Conservation (phyloP, 305 asterid species). For the Solanum hybrid region DNA sequence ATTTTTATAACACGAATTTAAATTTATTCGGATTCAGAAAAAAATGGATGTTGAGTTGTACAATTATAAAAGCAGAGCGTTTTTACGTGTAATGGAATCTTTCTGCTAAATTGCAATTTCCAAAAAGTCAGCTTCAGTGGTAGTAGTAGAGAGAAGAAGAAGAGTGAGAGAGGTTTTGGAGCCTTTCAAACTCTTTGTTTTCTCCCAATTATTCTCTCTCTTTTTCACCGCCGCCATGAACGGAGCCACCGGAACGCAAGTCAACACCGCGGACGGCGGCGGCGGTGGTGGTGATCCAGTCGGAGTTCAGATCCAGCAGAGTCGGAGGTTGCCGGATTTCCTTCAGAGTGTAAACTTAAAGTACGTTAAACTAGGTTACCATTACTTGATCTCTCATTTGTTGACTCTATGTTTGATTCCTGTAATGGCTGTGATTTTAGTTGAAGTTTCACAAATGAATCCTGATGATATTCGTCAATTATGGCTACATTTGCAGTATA, state of each 20-base stretch:
- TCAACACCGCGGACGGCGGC: conserved; percentile 12
- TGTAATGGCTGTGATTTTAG: conserved; percentile 35
- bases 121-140: neutral
- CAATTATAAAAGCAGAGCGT: neutral
- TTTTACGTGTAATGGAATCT: neutral
- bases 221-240: neutral
- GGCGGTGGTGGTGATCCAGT: conserved; percentile 19
- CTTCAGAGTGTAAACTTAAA: conserved; percentile 78
- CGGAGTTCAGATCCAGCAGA: conserved; percentile 57
- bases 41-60: neutral
- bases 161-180: neutral
- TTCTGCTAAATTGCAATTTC: neutral
- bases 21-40: neutral
- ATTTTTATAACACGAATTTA: too few relatives aligned
- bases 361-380: conserved; percentile 86
- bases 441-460: conserved; percentile 64
- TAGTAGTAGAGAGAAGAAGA: neutral
- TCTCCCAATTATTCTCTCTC: neutral
- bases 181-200: neutral
- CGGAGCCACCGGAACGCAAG: neutral
- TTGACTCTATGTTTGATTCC: conserved; percentile 64
- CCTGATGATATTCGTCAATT: conserved; percentile 57
- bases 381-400: conserved; percentile 70
- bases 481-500: conserved; percentile 66
- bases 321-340: conserved; percentile 68